Percentiles rank a stretch among this genome's conserved stretches.
Evolutionary conservation across 768 basidiomycete species (phyloP).

Genomic region (Pholiota conissans): DNA sequence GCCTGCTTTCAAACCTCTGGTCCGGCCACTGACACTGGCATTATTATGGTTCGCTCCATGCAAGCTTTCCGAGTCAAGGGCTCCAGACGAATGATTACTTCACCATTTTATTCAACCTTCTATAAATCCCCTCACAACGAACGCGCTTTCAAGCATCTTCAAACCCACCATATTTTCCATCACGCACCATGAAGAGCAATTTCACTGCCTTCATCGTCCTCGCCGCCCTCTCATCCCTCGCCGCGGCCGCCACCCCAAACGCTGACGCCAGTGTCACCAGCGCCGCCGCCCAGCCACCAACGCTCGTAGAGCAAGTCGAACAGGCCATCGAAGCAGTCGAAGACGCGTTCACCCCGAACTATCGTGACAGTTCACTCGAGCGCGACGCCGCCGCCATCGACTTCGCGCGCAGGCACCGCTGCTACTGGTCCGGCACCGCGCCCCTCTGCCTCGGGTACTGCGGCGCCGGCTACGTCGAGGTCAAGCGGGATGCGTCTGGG

Average conservation of each 20-base stretch:
- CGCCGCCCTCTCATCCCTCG: background rate
- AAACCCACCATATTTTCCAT: background rate
- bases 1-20: background rate
- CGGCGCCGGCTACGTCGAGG: background rate
- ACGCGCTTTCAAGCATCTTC: background rate
- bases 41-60: background rate
- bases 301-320: background rate
- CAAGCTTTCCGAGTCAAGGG: too few species aligned
- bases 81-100: background rate
- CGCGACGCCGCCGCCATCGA: background rate
- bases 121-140: background rate
- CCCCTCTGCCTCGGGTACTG: conserved; percentile 6
- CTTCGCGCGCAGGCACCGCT: background rate
- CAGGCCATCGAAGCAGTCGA: background rate
- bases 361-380: too few species aligned
- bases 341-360: background rate
- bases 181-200: background rate
- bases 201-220: background rate
- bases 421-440: conserved; percentile 10
- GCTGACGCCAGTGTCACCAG: too few species aligned
- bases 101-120: background rate
- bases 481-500: background rate
- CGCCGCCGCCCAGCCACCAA: too few species aligned
- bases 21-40: too few species aligned
- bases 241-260: background rate